Percentiles rank a stretch among this genome's conserved stretches.
These are phyloP conservation scores for Microstegium vimineum DNA, from an alignment of 176 grass and related monocot species.

Conservation along the genomic window DNA sequence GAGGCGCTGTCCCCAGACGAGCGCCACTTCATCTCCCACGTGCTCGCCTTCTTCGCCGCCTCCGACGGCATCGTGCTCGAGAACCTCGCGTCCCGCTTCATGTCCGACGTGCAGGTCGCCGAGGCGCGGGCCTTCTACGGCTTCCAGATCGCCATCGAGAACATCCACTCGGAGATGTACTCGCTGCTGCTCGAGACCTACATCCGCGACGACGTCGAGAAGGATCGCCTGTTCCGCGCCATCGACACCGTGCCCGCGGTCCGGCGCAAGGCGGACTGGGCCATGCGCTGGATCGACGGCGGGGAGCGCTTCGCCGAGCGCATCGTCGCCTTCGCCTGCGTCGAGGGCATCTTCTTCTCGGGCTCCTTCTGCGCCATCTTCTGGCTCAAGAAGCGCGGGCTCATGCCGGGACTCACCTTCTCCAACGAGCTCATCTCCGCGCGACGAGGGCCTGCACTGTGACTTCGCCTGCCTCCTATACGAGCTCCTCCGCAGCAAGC, in stretches of 20 bases:
- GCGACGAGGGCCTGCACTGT: slow-evolving; percentile 94
- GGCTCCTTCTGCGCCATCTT: slow-evolving; percentile 96
- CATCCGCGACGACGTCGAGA: slow-evolving; percentile 67
- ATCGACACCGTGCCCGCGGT: slow-evolving; percentile 71
- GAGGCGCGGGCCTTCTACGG: slow-evolving; percentile 92
- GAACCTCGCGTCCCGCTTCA: slow-evolving; percentile 83
- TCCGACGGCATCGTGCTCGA: slow-evolving; percentile 96
- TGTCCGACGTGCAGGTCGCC: slow-evolving; percentile 82
- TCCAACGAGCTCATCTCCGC: slow-evolving; percentile 99
- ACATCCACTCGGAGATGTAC: slow-evolving; percentile 98
- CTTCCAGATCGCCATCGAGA: slow-evolving; percentile 97
- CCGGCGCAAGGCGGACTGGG: slow-evolving; percentile 76
- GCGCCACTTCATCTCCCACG: slow-evolving; percentile 91
- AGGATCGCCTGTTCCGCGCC: slow-evolving; percentile 76
- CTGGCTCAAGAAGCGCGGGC: slow-evolving; percentile 92
- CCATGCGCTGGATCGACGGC: slow-evolving; percentile 76
- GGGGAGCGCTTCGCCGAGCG: slow-evolving; percentile 73
- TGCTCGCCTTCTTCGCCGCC: slow-evolving; percentile 91
- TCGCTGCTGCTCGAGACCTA: slow-evolving; percentile 83
- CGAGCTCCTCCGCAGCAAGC: slow-evolving; percentile 50
- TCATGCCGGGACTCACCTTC: slow-evolving; percentile 95
- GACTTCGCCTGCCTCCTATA: slow-evolving; percentile 95
- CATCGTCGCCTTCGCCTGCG: slow-evolving; percentile 77
- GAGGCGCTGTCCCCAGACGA: slow-evolving; percentile 49
- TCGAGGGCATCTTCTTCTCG: slow-evolving; percentile 96